A percentile compares a stretch with the other conserved stretches of the same genome.
Conservation (phyloP, 2,329 filamentous ascomycete species). For the Zymoseptoria ardabiliae region DNA sequence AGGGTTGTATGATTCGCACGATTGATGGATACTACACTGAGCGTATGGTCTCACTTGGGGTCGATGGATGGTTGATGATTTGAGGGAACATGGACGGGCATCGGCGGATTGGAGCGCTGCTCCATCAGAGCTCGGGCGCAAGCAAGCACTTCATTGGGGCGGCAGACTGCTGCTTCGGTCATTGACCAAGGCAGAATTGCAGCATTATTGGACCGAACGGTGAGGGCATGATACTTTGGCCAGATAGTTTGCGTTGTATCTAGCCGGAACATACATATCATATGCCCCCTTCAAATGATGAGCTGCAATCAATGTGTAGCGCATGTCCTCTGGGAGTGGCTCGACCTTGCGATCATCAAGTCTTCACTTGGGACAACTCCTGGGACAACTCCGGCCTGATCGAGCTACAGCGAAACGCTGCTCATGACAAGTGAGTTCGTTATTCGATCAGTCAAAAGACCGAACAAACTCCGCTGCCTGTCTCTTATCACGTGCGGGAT, state of each 20-base stretch:
- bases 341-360: no score
- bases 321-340: no score
- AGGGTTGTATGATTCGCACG: background rate
- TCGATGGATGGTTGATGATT: background rate
- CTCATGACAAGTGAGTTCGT: no score
- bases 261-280: background rate
- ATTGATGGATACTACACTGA: background rate
- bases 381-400: no score
- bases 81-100: background rate
- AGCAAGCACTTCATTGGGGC: background rate
- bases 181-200: background rate
- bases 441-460: no score
- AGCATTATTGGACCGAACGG: background rate
- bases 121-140: background rate
- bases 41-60: background rate
- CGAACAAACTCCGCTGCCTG: no score
- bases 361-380: no score
- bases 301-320: no score
- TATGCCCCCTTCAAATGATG: no score
- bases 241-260: background rate
- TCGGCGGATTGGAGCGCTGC: background rate
- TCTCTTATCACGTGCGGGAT: no score
- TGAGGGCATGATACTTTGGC: background rate
- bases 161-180: background rate
- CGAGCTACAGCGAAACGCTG: no score